Evolutionary conservation across 2,329 filamentous ascomycete species (phyloP).

Genomic region (Fusarium agapanthi): DNA sequence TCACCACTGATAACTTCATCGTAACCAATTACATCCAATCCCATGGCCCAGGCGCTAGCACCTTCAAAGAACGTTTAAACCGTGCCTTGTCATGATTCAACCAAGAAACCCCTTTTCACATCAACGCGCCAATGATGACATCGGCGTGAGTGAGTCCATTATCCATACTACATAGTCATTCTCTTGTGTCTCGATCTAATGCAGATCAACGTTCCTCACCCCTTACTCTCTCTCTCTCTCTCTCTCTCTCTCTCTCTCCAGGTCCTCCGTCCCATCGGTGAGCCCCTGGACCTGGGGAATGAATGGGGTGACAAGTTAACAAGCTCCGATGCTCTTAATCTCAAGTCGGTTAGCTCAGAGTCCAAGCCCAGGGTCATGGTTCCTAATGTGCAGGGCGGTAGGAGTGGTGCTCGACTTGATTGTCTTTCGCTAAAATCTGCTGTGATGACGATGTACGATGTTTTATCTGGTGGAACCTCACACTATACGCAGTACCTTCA

Average conservation of each 20-base stretch:
- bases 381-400: constrained; percentile 2
- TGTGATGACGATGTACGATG: not conserved
- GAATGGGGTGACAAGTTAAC: constrained; percentile 32
- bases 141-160: not conserved
- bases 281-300: constrained; percentile 30
- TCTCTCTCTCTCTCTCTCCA: constrained; percentile 8
- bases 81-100: constrained; percentile 13
- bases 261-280: constrained; percentile 7
- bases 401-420: not conserved
- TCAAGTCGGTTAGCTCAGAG: constrained; percentile 20
- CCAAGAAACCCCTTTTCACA: constrained; percentile 11
- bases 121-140: not conserved
- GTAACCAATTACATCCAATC: constrained; percentile 13
- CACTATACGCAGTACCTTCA: not conserved
- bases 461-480: not conserved
- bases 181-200: not conserved
- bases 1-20: constrained; percentile 7
- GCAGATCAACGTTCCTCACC: constrained; percentile 13
- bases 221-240: constrained; percentile 18
- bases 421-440: constrained; percentile 22
- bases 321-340: constrained; percentile 30
- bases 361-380: constrained; percentile 24
- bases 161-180: not conserved
- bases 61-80: not conserved
- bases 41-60: constrained; percentile 26